A percentile compares a stretch with the other conserved stretches of the same genome.
phyloP scores from a whole-genome alignment of 2,329 filamentous ascomycete genomes.

The Ramularia endophylla region DNA sequence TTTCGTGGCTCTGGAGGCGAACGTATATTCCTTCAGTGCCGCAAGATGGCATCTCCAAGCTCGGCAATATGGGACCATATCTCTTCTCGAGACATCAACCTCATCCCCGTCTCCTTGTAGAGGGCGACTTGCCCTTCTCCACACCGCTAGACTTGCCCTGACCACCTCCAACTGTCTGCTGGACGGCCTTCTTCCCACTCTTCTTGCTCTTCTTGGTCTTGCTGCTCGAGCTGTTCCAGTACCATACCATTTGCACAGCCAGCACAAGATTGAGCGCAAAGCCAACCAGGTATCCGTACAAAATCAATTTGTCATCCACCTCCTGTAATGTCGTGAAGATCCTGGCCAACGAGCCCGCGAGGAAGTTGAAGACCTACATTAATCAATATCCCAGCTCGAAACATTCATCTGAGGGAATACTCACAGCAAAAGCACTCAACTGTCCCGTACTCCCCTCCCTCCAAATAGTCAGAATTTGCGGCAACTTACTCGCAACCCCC shows the following conservation, averaged over 20 bases:
- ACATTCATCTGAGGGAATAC: slow-evolving; percentile 31
- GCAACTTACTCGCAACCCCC: slow-evolving; percentile 83
- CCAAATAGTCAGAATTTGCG: slow-evolving; percentile 86
- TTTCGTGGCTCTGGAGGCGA: too few relatives aligned
- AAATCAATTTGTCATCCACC: slow-evolving; percentile 91
- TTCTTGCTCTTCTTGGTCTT: slow-evolving; percentile 36
- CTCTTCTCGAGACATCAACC: too few relatives aligned
- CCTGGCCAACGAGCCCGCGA: slow-evolving; percentile 82
- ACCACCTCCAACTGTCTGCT: slow-evolving; percentile 24
- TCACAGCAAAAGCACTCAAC: slow-evolving; percentile 90
- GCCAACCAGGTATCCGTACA: slow-evolving; percentile 89
- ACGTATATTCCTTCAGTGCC: too few relatives aligned
- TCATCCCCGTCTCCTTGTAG: slow-evolving; percentile 29
- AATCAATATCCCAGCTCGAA: background rate
- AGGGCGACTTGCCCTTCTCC: slow-evolving; percentile 27
- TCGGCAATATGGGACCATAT: too few relatives aligned
- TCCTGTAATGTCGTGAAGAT: slow-evolving; percentile 98
- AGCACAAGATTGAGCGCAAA: slow-evolving; percentile 85
- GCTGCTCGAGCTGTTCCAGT: slow-evolving; percentile 68
- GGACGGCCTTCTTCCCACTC: slow-evolving; percentile 31
- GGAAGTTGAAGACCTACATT: slow-evolving; percentile 90
- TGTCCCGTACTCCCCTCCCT: slow-evolving; percentile 85
- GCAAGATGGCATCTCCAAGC: too few relatives aligned
- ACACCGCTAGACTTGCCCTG: slow-evolving; percentile 31
- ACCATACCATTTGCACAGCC: slow-evolving; percentile 86